phyloP scores from a whole-genome alignment of 768 basidiomycete genomes.

The Serendipita sp. region DNA sequence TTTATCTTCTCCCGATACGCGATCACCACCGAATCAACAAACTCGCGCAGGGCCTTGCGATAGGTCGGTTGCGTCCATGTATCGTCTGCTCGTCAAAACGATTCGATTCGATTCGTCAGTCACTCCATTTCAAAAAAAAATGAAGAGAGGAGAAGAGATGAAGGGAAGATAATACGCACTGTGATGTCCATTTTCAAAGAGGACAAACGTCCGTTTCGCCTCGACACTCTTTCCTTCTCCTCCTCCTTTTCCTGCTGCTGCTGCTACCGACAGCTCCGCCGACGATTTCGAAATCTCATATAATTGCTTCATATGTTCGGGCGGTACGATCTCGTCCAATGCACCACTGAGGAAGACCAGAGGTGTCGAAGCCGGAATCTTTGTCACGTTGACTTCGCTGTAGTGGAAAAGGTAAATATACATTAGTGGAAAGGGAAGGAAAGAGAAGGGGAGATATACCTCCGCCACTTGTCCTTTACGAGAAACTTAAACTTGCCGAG shows the following conservation, averaged over 20 bases:
- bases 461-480: constrained; percentile 3
- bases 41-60: constrained; percentile 20
- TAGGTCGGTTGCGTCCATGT: constrained; percentile 24
- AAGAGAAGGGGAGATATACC: not conserved
- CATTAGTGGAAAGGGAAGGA: not conserved
- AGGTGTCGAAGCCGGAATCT: constrained; percentile 21
- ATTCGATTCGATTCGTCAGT: too few species aligned
- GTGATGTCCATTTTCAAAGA: constrained; percentile 23
- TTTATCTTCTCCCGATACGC: not conserved
- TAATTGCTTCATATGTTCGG: constrained; percentile 23
- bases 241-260: not conserved
- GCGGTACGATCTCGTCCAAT: constrained; percentile 27
- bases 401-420: constrained; percentile 16
- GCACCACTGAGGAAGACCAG: constrained; percentile 27
- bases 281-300: constrained; percentile 11
- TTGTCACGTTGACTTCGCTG: constrained; percentile 17
- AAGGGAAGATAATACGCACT: constrained; percentile 11
- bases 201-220: constrained; percentile 19
- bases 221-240: not conserved
- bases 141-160: not conserved
- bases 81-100: constrained; percentile 15
- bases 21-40: constrained; percentile 13
- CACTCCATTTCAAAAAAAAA: too few species aligned
- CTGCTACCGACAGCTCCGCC: constrained; percentile 11
- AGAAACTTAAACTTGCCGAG: constrained; percentile 23